A percentile compares a stretch with the other conserved stretches of the same genome.
Conservation (phyloP, 352 stramenopile species). For the Globisporangium parvum region DNA sequence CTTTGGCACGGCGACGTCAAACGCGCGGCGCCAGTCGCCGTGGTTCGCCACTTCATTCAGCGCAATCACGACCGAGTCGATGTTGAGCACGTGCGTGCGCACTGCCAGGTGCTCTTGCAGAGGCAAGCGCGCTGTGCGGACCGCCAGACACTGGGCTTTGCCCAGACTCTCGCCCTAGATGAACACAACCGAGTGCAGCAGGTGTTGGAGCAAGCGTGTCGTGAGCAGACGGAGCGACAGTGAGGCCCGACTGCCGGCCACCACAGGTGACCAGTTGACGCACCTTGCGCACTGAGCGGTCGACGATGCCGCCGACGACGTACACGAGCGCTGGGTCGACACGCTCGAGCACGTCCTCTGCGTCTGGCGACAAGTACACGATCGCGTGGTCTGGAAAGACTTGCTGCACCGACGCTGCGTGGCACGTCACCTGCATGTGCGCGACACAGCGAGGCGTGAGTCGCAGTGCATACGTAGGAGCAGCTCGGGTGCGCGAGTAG, state of each 20-base stretch:
- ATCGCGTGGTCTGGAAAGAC: constrained; percentile 46
- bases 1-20: constrained; percentile 43
- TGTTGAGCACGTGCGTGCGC: constrained; percentile 67
- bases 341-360: constrained; percentile 45
- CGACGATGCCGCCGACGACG: constrained; percentile 80
- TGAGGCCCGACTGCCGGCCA: not conserved
- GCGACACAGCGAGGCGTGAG: not conserved
- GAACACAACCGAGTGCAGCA: not conserved
- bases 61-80: constrained; percentile 66
- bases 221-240: too few relatives aligned
- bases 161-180: constrained; percentile 34
- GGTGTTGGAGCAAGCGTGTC: not conserved
- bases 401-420: constrained; percentile 40
- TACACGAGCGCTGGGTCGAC: constrained; percentile 56
- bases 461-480: too few relatives aligned
- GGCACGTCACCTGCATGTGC: constrained; percentile 14
- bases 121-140: constrained; percentile 45
- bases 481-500: too few relatives aligned
- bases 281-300: constrained; percentile 78
- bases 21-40: constrained; percentile 55
- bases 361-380: constrained; percentile 83
- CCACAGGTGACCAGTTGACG: too few relatives aligned
- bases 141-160: constrained; percentile 25
- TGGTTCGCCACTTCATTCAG: constrained; percentile 76
- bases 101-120: constrained; percentile 56